Percentiles rank a stretch among this genome's conserved stretches.
These are phyloP conservation scores for Tolypocladium tropicale DNA, from an alignment of 2,329 filamentous ascomycete genomes.

Conservation along the genomic window DNA sequence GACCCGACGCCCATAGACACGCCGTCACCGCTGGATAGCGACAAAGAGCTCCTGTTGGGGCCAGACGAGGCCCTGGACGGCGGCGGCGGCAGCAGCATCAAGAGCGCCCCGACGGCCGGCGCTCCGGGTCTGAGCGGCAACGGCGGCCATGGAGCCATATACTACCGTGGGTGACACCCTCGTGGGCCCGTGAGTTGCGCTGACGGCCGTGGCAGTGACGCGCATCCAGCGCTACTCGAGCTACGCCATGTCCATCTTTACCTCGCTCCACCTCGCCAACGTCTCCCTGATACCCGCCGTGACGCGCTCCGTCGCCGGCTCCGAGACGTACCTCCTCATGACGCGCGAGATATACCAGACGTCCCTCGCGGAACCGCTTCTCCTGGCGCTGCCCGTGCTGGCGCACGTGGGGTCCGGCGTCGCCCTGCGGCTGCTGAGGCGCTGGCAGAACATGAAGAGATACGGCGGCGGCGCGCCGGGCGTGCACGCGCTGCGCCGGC, in stretches of 20 bases:
- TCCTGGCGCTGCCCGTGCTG: conserved; percentile 65
- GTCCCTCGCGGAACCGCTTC: conserved; percentile 63
- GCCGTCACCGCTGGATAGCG: conserved; percentile 23
- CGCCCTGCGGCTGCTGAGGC: conserved; percentile 63
- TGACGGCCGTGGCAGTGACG: conserved; percentile 12
- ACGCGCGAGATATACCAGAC: conserved; percentile 90
- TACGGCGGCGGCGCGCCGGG: conserved; percentile 62
- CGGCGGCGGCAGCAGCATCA: conserved; percentile 18
- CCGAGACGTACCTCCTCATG: conserved; percentile 81
- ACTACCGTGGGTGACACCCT: conserved; percentile 51
- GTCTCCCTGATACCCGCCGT: conserved; percentile 71
- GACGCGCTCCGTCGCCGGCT: conserved; percentile 60
- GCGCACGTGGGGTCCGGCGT: conserved; percentile 71
- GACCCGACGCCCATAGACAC: conserved; percentile 71
- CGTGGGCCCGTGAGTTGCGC: background rate
- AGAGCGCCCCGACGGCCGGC: conserved; percentile 30
- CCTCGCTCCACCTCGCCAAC: conserved; percentile 67
- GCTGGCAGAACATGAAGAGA: conserved; percentile 57
- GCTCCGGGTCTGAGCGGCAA: conserved; percentile 48
- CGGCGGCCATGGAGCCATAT: conserved; percentile 51
- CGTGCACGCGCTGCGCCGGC: conserved; percentile 29
- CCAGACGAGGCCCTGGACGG: conserved; percentile 19
- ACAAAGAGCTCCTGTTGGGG: conserved; percentile 21
- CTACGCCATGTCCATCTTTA: conserved; percentile 72
- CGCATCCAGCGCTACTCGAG: conserved; percentile 82